These are phyloP conservation scores for Melastoma malabathricum DNA, from an alignment of 345 rosid genomes.

Conservation along the genomic window DNA sequence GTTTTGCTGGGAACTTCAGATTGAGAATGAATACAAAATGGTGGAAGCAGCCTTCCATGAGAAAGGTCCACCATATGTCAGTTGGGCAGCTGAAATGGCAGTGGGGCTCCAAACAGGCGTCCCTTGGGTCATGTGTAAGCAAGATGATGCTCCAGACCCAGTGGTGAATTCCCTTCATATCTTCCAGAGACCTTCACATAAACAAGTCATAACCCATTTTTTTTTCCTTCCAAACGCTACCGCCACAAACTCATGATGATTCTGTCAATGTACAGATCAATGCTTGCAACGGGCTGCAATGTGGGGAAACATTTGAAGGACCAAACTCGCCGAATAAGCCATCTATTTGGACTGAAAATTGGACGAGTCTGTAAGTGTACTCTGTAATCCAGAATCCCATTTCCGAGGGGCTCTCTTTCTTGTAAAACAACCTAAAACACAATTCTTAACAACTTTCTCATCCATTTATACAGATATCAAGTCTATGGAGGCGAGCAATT, in stretches of 20 bases:
- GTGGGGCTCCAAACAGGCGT: conserved; percentile 63
- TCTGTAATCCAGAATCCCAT: background rate
- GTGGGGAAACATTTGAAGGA: conserved; percentile 69
- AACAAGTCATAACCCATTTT: background rate
- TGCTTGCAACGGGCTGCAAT: conserved; percentile 63
- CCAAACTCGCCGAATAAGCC: conserved; percentile 80
- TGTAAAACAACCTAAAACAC: background rate
- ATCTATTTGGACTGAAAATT: conserved; percentile 80
- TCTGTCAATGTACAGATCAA: conserved; percentile 33
- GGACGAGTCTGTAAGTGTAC: conserved; percentile 62
- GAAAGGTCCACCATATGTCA: conserved; percentile 44
- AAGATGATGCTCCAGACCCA: conserved; percentile 74
- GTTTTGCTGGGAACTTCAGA: conserved; percentile 22
- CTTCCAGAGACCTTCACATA: background rate
- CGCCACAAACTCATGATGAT: too few relatives aligned
- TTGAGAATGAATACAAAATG: conserved; percentile 69
- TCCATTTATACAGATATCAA: conserved; percentile 29
- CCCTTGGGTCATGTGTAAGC: conserved; percentile 96
- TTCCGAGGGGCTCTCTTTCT: background rate
- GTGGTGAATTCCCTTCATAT: conserved; percentile 33
- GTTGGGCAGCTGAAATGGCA: conserved; percentile 69
- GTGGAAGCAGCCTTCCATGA: conserved; percentile 36
- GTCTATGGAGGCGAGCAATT: conserved; percentile 41
- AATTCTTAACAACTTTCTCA: background rate
- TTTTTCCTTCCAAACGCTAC: too few relatives aligned